A percentile compares a stretch with the other conserved stretches of the same genome.
These are phyloP conservation scores for Hypoxylon fragiforme DNA, from an alignment of 495 filamentous ascomycete genomes.

Conservation along the genomic window DNA sequence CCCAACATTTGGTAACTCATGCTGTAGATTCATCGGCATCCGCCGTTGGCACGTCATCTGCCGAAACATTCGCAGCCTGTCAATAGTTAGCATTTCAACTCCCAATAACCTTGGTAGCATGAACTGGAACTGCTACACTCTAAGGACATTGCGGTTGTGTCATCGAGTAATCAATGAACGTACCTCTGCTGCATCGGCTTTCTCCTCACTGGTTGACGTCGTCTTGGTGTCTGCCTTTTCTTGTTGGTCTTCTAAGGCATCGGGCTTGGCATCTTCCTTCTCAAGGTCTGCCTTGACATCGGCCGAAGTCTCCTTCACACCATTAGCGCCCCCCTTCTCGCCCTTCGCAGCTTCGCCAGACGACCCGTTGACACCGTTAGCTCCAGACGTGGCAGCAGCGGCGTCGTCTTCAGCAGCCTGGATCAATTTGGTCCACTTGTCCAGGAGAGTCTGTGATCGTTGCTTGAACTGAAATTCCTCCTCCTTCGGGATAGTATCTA, in stretches of 20 bases:
- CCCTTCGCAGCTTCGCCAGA: constrained; percentile 42
- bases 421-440: constrained; percentile 79
- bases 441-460: constrained; percentile 71
- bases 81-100: constrained; percentile 10
- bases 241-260: constrained; percentile 40
- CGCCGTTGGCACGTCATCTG: constrained; percentile 15
- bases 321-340: constrained; percentile 58
- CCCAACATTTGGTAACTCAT: constrained; percentile 15
- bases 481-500: constrained; percentile 78
- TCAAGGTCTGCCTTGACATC: constrained; percentile 55
- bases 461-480: constrained; percentile 83
- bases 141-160: too few relatives aligned
- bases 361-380: constrained; percentile 53
- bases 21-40: constrained; percentile 24
- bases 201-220: constrained; percentile 31
- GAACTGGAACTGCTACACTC: too few relatives aligned
- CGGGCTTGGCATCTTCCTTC: constrained; percentile 44
- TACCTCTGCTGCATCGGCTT: constrained; percentile 42
- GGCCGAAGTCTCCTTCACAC: constrained; percentile 50
- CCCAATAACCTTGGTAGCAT: neutral
- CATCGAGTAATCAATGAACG: neutral
- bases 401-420: constrained; percentile 58
- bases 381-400: constrained; percentile 34
- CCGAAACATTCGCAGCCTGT: constrained; percentile 12
- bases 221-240: constrained; percentile 41